phyloP scores from a whole-genome alignment of 2,329 filamentous ascomycete genomes.

The Claviceps pusilla region DNA sequence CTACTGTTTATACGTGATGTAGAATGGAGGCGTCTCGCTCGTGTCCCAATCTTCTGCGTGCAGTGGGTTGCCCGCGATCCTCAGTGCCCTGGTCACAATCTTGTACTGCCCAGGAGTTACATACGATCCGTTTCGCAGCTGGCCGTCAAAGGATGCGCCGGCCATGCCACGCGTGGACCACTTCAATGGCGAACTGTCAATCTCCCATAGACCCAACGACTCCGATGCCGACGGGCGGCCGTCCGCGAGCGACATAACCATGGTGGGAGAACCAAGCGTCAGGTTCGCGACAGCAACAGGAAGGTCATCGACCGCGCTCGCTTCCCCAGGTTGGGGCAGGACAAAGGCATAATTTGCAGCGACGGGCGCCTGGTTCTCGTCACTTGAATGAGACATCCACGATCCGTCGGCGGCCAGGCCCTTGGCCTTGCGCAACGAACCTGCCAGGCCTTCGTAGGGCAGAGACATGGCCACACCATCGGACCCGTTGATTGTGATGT shows the following conservation, averaged over 20 bases:
- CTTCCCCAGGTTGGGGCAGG: not conserved
- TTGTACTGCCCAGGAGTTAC: conserved; percentile 28
- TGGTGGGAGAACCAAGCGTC: not conserved
- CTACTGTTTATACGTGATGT: not conserved
- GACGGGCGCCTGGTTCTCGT: not conserved
- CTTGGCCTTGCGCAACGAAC: conserved; percentile 9
- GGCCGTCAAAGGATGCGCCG: conserved; percentile 22
- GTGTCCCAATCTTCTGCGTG: conserved; percentile 25
- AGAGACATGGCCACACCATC: conserved; percentile 20
- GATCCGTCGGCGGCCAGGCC: not conserved
- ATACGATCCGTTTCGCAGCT: conserved; percentile 24
- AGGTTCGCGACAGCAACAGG: not conserved
- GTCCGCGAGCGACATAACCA: not conserved
- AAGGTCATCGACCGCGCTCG: not conserved
- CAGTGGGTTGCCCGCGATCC: conserved; percentile 26
- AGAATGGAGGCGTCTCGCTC: not conserved
- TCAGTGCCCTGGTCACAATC: conserved; percentile 26
- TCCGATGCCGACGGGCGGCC: not conserved
- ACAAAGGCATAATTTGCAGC: not conserved
- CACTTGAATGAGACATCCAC: not conserved
- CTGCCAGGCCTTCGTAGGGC: conserved; percentile 23
- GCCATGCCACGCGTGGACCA: not conserved
- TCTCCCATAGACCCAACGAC: not conserved
- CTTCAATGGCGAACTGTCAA: not conserved
- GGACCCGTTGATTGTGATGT: conserved; percentile 23